phyloP scores from a whole-genome alignment of 305 asterid genomes.

The Fraxinus albicans region DNA sequence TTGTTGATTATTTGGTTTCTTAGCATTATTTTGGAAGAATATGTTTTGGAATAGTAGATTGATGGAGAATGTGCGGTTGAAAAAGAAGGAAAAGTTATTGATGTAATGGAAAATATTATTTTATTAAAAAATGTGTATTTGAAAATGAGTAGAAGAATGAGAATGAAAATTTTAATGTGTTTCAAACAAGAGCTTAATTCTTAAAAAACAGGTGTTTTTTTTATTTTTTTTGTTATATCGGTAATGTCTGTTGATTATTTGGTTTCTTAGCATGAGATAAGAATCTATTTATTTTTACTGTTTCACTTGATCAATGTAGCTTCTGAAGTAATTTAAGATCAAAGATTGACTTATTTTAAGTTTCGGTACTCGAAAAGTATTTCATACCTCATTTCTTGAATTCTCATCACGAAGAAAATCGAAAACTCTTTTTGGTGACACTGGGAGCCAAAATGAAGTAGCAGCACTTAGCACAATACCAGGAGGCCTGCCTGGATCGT shows the following conservation, averaged over 20 bases:
- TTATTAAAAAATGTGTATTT: no score
- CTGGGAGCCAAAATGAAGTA: slow-evolving; percentile 95
- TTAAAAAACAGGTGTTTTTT: neutral
- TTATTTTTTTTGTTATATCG: neutral
- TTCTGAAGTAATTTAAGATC: neutral
- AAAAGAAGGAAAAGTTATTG: no score
- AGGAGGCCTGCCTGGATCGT: slow-evolving; percentile 97
- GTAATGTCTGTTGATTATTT: neutral
- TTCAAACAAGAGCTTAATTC: neutral
- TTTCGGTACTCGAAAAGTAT: neutral
- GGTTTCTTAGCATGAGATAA: neutral
- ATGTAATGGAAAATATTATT: no score
- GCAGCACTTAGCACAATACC: slow-evolving; percentile 97
- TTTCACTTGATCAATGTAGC: neutral
- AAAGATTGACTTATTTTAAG: neutral
- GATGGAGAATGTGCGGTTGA: no score
- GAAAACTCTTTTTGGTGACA: slow-evolving; percentile 74
- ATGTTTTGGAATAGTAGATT: no score
- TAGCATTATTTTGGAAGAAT: no score
- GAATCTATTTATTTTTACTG: neutral
- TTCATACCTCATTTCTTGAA: slow-evolving; percentile 76
- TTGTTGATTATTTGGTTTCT: no score
- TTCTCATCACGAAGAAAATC: slow-evolving; percentile 84
- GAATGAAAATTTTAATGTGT: no score
- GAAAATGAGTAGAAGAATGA: no score